These are phyloP conservation scores for Eremochloa ophiuroides DNA, from an alignment of 176 grass and related monocot genomes.

Conservation along the genomic window DNA sequence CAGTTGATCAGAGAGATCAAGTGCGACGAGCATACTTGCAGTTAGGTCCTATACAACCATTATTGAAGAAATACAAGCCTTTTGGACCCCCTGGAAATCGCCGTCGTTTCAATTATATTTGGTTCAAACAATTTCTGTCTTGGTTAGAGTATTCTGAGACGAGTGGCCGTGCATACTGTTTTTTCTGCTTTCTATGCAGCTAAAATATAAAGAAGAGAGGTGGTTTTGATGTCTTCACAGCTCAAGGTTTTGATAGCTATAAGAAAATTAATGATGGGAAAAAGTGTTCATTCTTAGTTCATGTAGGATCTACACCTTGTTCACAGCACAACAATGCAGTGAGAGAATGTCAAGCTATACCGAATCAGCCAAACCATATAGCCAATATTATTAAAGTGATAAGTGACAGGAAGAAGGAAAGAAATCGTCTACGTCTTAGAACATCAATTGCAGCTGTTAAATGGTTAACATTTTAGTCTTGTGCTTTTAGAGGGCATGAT, in stretches of 20 bases:
- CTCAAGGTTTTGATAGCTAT: slow-evolving; percentile 6
- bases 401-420: neutral
- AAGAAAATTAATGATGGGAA: slow-evolving; percentile 31
- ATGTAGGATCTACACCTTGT: neutral
- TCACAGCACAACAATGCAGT: slow-evolving; percentile 12
- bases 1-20: too few species aligned
- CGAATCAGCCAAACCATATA: neutral
- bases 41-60: too few species aligned
- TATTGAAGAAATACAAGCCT: too few species aligned
- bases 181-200: neutral
- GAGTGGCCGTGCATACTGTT: neutral
- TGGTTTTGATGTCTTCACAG: slow-evolving; percentile 7
- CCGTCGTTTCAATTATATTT: too few species aligned
- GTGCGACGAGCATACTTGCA: too few species aligned
- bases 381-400: neutral
- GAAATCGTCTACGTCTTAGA: neutral
- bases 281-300: slow-evolving; percentile 1
- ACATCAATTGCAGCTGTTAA: neutral
- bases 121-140: too few species aligned
- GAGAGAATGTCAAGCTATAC: neutral
- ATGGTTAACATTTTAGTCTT: slow-evolving; percentile 7
- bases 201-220: neutral
- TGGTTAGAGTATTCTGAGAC: too few species aligned
- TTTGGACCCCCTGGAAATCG: too few species aligned
- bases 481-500: slow-evolving; percentile 23